phyloP scores from a whole-genome alignment of 148 eudicot species.

The Fagopyrum homotropicum region DNA sequence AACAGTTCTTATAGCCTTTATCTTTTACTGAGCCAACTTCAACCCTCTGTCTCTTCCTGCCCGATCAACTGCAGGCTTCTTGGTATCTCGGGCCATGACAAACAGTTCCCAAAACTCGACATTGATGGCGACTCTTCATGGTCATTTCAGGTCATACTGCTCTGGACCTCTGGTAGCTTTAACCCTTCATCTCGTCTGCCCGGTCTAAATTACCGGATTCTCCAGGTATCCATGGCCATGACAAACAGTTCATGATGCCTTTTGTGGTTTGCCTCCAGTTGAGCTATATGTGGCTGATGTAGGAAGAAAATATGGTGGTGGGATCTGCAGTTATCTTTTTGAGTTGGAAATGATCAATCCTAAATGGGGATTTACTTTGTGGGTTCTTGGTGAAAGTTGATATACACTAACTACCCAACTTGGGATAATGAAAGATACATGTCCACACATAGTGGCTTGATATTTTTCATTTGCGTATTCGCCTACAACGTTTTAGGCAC shows the following conservation, averaged over 20 bases:
- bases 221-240: not conserved
- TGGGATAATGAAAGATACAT: not conserved
- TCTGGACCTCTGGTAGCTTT: not conserved
- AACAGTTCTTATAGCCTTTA: too few relatives aligned
- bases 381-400: not conserved
- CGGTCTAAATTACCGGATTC: not conserved
- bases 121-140: too few relatives aligned
- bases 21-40: too few relatives aligned
- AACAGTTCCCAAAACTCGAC: too few relatives aligned
- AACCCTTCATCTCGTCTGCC: not conserved
- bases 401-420: not conserved
- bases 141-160: not conserved
- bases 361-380: not conserved
- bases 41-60: too few relatives aligned
- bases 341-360: not conserved
- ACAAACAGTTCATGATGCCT: too few relatives aligned
- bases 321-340: not conserved
- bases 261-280: not conserved
- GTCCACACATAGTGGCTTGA: constrained; percentile 4
- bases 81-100: too few relatives aligned
- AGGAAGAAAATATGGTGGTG: constrained; percentile 3
- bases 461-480: not conserved
- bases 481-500: not conserved
- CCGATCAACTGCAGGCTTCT: too few relatives aligned
- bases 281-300: constrained; percentile 1